Evolutionary conservation across 208 protist species (phyloP).

Genomic region (Leishmania mexicana): DNA sequence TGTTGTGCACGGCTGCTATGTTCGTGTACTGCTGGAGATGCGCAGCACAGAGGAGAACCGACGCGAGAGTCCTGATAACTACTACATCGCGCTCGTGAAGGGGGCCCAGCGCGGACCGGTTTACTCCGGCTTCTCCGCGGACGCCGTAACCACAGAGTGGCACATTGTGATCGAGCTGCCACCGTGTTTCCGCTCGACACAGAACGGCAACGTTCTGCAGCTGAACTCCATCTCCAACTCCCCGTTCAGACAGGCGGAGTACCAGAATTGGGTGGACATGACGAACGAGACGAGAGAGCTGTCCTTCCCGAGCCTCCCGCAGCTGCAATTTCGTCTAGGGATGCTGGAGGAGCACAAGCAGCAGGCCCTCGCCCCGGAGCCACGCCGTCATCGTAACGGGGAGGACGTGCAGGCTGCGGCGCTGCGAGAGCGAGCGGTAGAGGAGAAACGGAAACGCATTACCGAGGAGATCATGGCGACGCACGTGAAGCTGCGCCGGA

Average conservation of each 20-base stretch:
- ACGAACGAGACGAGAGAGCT: slow-evolving; percentile 44
- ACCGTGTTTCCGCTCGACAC: slow-evolving; percentile 81
- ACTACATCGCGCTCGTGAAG: slow-evolving; percentile 91
- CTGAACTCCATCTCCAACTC: slow-evolving; percentile 93
- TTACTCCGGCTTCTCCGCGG: slow-evolving; percentile 90
- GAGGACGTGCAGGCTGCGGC: slow-evolving; percentile 53
- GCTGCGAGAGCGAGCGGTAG: slow-evolving; percentile 46
- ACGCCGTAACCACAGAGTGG: slow-evolving; percentile 82
- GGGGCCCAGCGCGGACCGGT: slow-evolving; percentile 68
- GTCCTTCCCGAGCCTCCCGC: slow-evolving; percentile 69
- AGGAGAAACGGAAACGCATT: slow-evolving; percentile 37
- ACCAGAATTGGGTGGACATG: slow-evolving; percentile 86
- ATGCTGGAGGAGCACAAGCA: slow-evolving; percentile 90
- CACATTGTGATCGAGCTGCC: slow-evolving; percentile 93
- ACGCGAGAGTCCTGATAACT: slow-evolving; percentile 79
- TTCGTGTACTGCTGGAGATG: slow-evolving; percentile 91
- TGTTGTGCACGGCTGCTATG: slow-evolving; percentile 86
- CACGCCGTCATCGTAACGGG: slow-evolving; percentile 51
- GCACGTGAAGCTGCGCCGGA: slow-evolving; percentile 63
- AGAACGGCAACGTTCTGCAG: slow-evolving; percentile 89
- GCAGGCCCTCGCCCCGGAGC: slow-evolving; percentile 62
- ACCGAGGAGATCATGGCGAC: slow-evolving; percentile 57
- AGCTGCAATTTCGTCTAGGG: slow-evolving; percentile 81
- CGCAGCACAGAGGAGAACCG: slow-evolving; percentile 68
- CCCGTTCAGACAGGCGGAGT: slow-evolving; percentile 82